Percentiles rank a stretch among this genome's conserved stretches.
phyloP scores from a whole-genome alignment of 257 asterid species.

The Ballota nigra region DNA sequence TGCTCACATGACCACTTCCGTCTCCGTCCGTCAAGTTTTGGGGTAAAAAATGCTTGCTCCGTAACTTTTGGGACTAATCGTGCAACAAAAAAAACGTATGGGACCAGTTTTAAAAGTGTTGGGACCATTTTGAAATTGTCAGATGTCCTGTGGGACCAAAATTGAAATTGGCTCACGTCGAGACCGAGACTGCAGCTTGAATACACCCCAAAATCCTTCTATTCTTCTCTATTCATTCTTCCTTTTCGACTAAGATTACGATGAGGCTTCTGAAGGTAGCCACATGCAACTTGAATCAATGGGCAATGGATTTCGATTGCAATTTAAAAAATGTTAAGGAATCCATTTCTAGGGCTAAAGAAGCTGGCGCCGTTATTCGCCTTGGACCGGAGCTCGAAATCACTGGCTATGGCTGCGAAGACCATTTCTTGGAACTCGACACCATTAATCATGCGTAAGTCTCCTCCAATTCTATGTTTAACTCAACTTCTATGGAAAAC shows the following conservation, averaged over 20 bases:
- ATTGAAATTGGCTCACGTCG: no score
- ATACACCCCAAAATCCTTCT: no score
- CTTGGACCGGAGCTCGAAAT: constrained; percentile 99
- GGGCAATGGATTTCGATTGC: constrained; percentile 99
- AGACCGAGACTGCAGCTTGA: no score
- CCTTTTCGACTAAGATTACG: neutral
- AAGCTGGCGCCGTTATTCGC: constrained; percentile 82
- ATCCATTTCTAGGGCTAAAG: constrained; percentile 74
- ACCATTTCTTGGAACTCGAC: constrained; percentile 91
- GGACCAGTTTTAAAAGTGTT: no score
- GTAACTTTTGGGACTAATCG: no score
- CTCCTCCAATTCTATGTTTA: constrained; percentile 7
- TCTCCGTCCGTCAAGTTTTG: no score
- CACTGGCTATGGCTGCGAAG: constrained; percentile 97
- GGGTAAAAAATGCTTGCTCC: no score
- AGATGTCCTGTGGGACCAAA: no score
- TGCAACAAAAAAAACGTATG: no score
- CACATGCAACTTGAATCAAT: constrained; percentile 89
- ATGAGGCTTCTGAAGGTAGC: constrained; percentile 96
- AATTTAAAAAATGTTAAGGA: constrained; percentile 80
- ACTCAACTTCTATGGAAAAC: neutral
- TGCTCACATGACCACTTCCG: no score
- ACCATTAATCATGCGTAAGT: constrained; percentile 87
- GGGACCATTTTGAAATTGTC: no score
- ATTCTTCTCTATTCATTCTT: neutral